A percentile compares a stretch with the other conserved stretches of the same genome.
Conservation (phyloP, 2,329 filamentous ascomycete genomes). For the Botrytis galanthina region DNA sequence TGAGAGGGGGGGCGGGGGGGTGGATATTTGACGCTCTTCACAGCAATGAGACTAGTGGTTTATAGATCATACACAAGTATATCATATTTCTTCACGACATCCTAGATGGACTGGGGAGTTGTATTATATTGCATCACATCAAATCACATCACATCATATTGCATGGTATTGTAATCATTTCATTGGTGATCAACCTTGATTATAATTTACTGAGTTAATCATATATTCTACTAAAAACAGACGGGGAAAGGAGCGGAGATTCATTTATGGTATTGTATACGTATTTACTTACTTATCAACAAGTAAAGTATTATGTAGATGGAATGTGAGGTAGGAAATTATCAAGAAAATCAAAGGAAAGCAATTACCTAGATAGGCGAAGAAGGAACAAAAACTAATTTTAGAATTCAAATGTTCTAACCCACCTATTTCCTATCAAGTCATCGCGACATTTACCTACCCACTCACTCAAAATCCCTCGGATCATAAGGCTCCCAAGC, state of each 20-base stretch:
- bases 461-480: not conserved
- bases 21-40: too few species aligned
- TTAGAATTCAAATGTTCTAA: not conserved
- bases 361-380: too few species aligned
- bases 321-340: fast-evolving
- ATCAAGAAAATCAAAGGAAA: not conserved
- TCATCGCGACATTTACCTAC: not conserved
- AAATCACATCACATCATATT: too few species aligned
- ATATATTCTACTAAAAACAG: not conserved
- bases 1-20: too few species aligned
- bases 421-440: not conserved
- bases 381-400: not conserved
- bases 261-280: not conserved
- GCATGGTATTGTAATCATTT: too few species aligned
- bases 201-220: not conserved
- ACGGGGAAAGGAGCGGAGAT: fast-evolving
- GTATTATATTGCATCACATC: too few species aligned
- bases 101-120: too few species aligned
- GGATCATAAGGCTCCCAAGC: not conserved
- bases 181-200: too few species aligned
- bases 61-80: too few species aligned
- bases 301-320: fast-evolving
- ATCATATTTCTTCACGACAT: too few species aligned
- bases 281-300: not conserved
- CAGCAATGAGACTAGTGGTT: too few species aligned